Percentiles rank a stretch among this genome's conserved stretches.
These are phyloP conservation scores for Candida corydali DNA, from an alignment of 805 yeast genomes.

Conservation along the genomic window DNA sequence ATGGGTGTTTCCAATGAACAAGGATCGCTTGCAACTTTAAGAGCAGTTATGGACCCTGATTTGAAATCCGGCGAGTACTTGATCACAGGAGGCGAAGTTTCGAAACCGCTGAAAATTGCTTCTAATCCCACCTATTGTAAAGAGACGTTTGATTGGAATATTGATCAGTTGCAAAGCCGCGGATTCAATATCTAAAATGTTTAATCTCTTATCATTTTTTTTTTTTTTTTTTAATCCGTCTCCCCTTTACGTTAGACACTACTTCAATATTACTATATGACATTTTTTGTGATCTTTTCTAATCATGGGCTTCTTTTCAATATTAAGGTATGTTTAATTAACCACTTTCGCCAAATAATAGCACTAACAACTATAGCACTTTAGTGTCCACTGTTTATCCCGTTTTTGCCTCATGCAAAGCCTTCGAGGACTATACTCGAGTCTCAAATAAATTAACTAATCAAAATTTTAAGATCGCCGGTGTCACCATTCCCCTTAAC, in stretches of 20 bases:
- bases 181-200: too few species aligned
- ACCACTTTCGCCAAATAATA: too few species aligned
- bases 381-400: constrained; percentile 52
- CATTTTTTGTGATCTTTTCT: not conserved
- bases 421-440: constrained; percentile 42
- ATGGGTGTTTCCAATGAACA: constrained; percentile 30
- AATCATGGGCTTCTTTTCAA: constrained; percentile 15
- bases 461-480: constrained; percentile 28
- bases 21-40: constrained; percentile 30
- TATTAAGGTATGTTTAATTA: constrained; percentile 19
- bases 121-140: constrained; percentile 16
- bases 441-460: constrained; percentile 25
- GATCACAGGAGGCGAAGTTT: constrained; percentile 28
- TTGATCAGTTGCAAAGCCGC: constrained; percentile 17
- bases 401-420: constrained; percentile 54
- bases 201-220: too few species aligned
- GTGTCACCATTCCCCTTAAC: constrained; percentile 34
- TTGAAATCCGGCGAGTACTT: constrained; percentile 27
- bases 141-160: constrained; percentile 27
- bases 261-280: not conserved
- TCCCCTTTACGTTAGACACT: not conserved
- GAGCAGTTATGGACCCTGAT: constrained; percentile 27
- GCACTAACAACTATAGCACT: constrained; percentile 17
- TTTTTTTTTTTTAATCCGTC: constrained; percentile 1
- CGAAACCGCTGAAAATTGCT: constrained; percentile 21